Base-by-base conservation (phyloP, 1,284 basidiomycete genomes). In the Lentinula novae-zelandiae region DNA sequence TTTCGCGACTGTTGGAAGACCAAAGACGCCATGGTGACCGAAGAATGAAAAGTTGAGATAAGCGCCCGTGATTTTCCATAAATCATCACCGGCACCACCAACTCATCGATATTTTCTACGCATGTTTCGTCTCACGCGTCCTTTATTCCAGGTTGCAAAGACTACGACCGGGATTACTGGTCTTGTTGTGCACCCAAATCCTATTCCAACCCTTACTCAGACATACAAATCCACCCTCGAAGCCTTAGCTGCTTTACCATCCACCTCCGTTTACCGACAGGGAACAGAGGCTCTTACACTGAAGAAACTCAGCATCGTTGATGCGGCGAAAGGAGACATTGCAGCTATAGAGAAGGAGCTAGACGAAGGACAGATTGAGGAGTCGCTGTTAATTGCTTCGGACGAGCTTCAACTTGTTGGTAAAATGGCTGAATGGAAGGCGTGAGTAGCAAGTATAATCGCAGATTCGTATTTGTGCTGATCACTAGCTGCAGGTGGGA, bases 371-470 rank as follows among this genome's bases (percentile, higher is more conserved):
- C 85, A 92, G 66, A 89, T 95, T 58, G 94, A 96, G 76, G 85
- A 95, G 73, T 83, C 91, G 42, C 69, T 99, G 64, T 81, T 87
- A 68, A 87, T 94, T 75, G 96, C 95, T 3, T 75, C 89, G 67
- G 90, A 92, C 67, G 96, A 99, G 77, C 78, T 93, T 62, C 79
- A 76, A 56, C 78, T 98, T 50, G 91, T 84, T 1, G 80, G 80
- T 42, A 93, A 93, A 78, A 94, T 98, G 90, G 72, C 89, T 27
- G 92, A 96, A 72, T 98, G 94, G 93, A 97, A 98, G 79, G 85
- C 92, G 96, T 99, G 75, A 78, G 94, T 91, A 54, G 62, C 40
- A 38, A 12, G 46, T 34, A 59, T 58, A 38, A 31, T 58, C 42
- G 58, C 46, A 58, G 52, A 49, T 53, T 53, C 55, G 38, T 22